Percentiles rank a stretch among this genome's conserved stretches.
phyloP scores from a whole-genome alignment of 1,139 yeast genomes.

The Blastobotrys illinoisensis region DNA sequence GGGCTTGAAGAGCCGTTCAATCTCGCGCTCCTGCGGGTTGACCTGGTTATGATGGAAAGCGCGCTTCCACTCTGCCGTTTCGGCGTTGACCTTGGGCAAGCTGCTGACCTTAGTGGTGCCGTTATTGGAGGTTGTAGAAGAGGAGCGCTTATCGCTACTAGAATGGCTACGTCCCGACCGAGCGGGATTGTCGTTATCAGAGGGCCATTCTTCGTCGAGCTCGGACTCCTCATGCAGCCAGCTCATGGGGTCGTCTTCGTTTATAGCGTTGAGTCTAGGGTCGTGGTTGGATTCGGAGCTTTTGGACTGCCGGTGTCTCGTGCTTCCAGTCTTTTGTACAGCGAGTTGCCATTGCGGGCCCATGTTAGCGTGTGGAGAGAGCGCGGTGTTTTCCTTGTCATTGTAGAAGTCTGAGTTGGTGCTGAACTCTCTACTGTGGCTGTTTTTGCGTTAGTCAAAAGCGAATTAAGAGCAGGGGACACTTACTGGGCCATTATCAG shows the following conservation, averaged over 20 bases:
- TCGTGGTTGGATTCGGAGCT: background rate
- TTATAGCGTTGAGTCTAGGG: background rate
- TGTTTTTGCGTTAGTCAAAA: background rate
- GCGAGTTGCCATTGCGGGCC: background rate
- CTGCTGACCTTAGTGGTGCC: background rate
- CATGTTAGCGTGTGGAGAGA: background rate
- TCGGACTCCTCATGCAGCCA: constrained; percentile 12
- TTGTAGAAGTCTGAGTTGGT: background rate
- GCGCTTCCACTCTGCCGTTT: constrained; percentile 16
- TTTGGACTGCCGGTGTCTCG: background rate
- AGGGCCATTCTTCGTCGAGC: constrained; percentile 9
- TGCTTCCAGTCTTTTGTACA: background rate
- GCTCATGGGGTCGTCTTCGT: constrained; percentile 10
- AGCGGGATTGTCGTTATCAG: background rate
- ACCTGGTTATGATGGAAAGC: constrained; percentile 6
- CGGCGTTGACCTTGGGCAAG: constrained; percentile 3
- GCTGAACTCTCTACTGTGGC: constrained; percentile 1
- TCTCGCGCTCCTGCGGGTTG: background rate
- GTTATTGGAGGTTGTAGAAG: background rate
- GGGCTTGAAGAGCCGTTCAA: constrained; percentile 9
- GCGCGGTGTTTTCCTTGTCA: background rate
- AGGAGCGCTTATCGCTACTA: constrained; percentile 4
- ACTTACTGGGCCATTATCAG: background rate
- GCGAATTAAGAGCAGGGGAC: too few relatives aligned
- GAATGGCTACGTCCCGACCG: background rate